Evolutionary conservation across 768 basidiomycete species (phyloP).

Genomic region (Tylopilus balloui): DNA sequence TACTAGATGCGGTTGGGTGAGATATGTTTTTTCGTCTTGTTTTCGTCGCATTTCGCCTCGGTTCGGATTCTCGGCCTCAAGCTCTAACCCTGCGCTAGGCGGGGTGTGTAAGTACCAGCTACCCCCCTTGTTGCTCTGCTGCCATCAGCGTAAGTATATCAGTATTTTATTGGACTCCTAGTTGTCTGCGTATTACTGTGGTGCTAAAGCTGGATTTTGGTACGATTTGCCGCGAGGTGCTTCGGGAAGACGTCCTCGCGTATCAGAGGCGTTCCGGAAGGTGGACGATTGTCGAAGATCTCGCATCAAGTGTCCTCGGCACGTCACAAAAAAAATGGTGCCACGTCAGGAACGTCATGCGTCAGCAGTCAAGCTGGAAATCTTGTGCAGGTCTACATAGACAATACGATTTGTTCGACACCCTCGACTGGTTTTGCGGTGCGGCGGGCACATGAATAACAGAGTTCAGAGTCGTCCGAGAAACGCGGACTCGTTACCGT

Average conservation of each 20-base stretch:
- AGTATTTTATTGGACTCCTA: constrained; percentile 27
- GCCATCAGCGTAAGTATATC: constrained; percentile 34
- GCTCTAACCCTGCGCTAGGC: constrained; percentile 26
- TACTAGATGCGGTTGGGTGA: constrained; percentile 52
- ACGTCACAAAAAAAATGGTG: constrained; percentile 17
- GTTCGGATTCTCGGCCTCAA: constrained; percentile 25
- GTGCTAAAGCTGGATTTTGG: constrained; percentile 2
- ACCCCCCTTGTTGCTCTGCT: constrained; percentile 25
- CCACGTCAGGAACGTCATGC: constrained; percentile 18
- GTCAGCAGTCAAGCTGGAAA: not conserved
- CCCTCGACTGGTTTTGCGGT: not conserved
- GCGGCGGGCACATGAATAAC: not conserved
- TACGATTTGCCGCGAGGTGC: not conserved
- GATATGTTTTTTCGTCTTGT: constrained; percentile 27
- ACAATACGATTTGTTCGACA: not conserved
- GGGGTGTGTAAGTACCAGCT: constrained; percentile 34
- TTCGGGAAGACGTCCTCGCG: no score
- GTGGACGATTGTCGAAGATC: constrained; percentile 5
- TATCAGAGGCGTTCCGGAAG: not conserved
- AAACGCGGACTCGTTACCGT: no score
- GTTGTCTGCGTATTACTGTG: constrained; percentile 7
- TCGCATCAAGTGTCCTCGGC: constrained; percentile 15
- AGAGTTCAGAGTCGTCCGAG: not conserved
- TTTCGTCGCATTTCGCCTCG: constrained; percentile 21
- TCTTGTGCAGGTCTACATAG: not conserved